Percentiles rank a stretch among this genome's conserved stretches.
phyloP scores from a whole-genome alignment of 106 monocot genomes.

The Dactylorhiza incarnata region DNA sequence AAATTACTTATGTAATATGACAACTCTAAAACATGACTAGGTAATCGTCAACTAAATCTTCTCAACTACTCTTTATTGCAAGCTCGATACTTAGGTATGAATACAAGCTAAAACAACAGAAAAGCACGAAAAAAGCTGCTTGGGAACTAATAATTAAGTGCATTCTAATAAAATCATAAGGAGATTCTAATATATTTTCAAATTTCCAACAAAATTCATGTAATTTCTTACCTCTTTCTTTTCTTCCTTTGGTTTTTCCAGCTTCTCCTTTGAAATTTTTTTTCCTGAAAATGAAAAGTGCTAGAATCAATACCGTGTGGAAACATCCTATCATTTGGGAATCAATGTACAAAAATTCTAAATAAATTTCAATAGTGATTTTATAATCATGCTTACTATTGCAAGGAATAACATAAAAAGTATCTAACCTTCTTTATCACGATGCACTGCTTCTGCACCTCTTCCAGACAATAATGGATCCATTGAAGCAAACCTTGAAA shows the following conservation, averaged over 20 bases:
- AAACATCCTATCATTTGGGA: not conserved
- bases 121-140: not conserved
- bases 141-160: not conserved
- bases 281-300: conserved; percentile 27
- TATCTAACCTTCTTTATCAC: conserved; percentile 47
- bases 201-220: not conserved
- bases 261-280: conserved; percentile 48
- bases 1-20: not conserved
- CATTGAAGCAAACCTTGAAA: conserved; percentile 46
- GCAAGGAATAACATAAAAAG: not conserved
- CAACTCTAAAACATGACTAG: not conserved
- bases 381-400: not conserved
- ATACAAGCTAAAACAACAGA: not conserved
- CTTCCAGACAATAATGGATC: conserved; percentile 46
- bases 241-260: conserved; percentile 40
- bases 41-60: not conserved
- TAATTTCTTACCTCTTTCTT: conserved; percentile 29
- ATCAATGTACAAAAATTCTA: conserved; percentile 5
- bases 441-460: conserved; percentile 64
- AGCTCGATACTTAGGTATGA: not conserved
- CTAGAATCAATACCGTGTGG: not conserved
- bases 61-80: not conserved
- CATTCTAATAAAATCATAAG: not conserved
- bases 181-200: not conserved
- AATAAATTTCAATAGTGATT: not conserved